Percentiles rank a stretch among this genome's conserved stretches.
phyloP scores from a whole-genome alignment of 495 filamentous ascomycete genomes.

The Xylaria longipes region DNA sequence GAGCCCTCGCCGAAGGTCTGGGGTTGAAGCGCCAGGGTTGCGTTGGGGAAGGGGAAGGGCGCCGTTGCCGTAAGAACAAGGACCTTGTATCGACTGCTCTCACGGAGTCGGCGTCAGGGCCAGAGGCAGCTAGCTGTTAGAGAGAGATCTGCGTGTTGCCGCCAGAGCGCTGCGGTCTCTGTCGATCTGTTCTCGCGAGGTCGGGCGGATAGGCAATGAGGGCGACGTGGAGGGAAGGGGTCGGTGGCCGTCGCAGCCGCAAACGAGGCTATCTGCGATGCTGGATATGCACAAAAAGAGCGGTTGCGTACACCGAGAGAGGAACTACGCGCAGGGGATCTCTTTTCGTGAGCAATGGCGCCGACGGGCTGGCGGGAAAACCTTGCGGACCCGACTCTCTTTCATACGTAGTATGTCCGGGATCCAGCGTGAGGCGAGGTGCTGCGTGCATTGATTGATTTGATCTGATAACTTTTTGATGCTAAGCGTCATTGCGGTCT shows the following conservation, averaged over 20 bases:
- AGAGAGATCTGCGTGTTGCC: background rate
- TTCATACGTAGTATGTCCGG: constrained; percentile 2
- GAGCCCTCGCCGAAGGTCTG: constrained; percentile 57
- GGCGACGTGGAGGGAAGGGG: background rate
- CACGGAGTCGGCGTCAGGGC: background rate
- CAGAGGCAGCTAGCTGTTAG: background rate
- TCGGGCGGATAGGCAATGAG: background rate
- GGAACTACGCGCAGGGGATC: background rate
- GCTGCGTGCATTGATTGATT: constrained; percentile 18
- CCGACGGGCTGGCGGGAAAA: constrained; percentile 16
- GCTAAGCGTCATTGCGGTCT: constrained; percentile 9
- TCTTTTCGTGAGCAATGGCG: constrained; percentile 2
- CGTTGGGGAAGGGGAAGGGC: constrained; percentile 31
- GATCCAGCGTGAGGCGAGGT: constrained; percentile 9
- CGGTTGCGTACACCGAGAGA: background rate
- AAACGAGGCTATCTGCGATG: background rate
- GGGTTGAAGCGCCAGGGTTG: constrained; percentile 63
- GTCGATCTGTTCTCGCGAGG: background rate
- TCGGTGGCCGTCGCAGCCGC: background rate
- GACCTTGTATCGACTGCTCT: background rate
- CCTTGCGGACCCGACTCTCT: constrained; percentile 4
- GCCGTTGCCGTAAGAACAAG: constrained; percentile 18
- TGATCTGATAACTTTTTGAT: constrained; percentile 29
- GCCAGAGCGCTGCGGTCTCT: background rate
- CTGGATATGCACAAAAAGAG: background rate